These are phyloP conservation scores for Dendrobium huoshanense DNA, from an alignment of 106 monocot genomes.

Conservation along the genomic window DNA sequence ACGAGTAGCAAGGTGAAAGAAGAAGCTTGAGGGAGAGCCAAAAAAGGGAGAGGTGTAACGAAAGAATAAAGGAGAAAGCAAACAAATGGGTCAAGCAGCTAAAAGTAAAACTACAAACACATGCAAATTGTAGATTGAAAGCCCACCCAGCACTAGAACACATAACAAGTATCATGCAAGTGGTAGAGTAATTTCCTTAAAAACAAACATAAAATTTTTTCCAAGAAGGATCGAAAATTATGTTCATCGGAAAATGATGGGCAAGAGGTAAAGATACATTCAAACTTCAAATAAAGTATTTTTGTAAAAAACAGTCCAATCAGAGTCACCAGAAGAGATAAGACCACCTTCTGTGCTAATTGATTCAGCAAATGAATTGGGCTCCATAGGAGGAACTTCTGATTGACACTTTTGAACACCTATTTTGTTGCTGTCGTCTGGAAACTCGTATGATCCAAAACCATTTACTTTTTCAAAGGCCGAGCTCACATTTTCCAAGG, in stretches of 20 bases:
- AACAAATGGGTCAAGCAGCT: too few species aligned
- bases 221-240: not conserved
- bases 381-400: not conserved
- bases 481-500: slow-evolving; percentile 7
- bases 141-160: too few species aligned
- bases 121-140: too few species aligned
- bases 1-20: too few species aligned
- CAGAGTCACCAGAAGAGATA: slow-evolving; percentile 62
- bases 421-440: not conserved
- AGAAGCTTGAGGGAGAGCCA: too few species aligned
- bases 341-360: slow-evolving; percentile 39
- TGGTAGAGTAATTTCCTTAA: not conserved
- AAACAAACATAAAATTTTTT: not conserved
- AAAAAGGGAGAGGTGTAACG: too few species aligned
- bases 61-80: too few species aligned
- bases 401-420: slow-evolving; percentile 6
- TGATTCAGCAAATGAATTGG: slow-evolving; percentile 45
- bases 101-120: too few species aligned
- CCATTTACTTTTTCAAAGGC: slow-evolving; percentile 15
- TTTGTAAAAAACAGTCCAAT: slow-evolving; percentile 73
- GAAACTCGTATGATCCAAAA: slow-evolving; percentile 25
- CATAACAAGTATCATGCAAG: too few species aligned
- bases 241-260: not conserved
- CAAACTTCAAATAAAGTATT: slow-evolving; percentile 65
- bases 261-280: not conserved